A percentile compares a stretch with the other conserved stretches of the same genome.
Evolutionary conservation across 176 grass and related monocot species (phyloP).

Genomic region (Oryza glaberrima): DNA sequence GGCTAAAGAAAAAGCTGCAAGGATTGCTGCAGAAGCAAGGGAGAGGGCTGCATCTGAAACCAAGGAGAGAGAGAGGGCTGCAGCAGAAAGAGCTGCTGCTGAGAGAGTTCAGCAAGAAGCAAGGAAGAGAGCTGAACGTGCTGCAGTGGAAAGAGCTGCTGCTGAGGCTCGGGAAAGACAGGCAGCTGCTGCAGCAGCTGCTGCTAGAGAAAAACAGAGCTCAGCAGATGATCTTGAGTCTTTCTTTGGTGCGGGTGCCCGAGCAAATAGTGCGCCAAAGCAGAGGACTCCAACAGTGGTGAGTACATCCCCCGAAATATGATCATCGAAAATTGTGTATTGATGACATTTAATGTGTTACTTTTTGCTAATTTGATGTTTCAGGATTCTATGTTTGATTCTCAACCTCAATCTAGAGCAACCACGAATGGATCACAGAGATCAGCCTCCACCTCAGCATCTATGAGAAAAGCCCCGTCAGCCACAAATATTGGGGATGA

Average conservation of each 20-base stretch:
- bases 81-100: conserved; percentile 53
- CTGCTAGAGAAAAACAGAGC: conserved; percentile 65
- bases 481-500: conserved; percentile 79
- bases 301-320: conserved; percentile 39
- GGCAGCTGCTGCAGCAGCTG: conserved; percentile 51
- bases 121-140: conserved; percentile 37
- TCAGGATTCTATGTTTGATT: conserved; percentile 75
- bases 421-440: conserved; percentile 52
- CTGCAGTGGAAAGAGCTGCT: conserved; percentile 69
- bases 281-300: conserved; percentile 61
- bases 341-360: background rate
- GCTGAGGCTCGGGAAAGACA: conserved; percentile 71
- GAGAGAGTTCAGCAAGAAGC: conserved; percentile 3
- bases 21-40: conserved; percentile 48
- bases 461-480: conserved; percentile 57
- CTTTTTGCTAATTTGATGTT: conserved; percentile 52
- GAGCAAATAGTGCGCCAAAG: conserved; percentile 68
- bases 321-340: background rate
- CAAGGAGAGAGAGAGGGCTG: conserved; percentile 41
- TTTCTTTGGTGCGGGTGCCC: conserved; percentile 62
- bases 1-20: conserved; percentile 64
- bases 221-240: conserved; percentile 82
- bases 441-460: conserved; percentile 53
- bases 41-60: conserved; percentile 45
- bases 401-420: conserved; percentile 64